Conservation (phyloP, 352 stramenopile genomes). For the Plasmopara muralis region DNA sequence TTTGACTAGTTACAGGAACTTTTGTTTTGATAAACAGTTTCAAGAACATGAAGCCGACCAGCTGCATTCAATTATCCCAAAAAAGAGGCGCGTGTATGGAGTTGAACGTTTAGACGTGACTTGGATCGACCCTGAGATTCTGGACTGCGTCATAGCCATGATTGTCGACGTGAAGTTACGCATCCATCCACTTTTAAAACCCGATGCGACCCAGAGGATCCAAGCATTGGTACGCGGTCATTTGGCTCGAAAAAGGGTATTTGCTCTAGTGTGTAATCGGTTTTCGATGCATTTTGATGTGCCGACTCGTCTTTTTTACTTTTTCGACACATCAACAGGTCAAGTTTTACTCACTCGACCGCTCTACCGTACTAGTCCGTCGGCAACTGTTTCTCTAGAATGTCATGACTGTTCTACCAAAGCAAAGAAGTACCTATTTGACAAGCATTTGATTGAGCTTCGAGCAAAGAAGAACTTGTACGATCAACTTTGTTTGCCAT, state of each 20-base stretch:
- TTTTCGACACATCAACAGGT: slow-evolving; percentile 33
- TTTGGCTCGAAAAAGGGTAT: slow-evolving; percentile 31
- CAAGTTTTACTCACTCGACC: slow-evolving; percentile 38
- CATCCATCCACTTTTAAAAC: slow-evolving; percentile 24
- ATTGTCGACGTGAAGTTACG: slow-evolving; percentile 27
- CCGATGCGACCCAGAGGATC: slow-evolving; percentile 51
- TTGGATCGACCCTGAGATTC: slow-evolving; percentile 54
- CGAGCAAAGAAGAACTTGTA: slow-evolving; percentile 40
- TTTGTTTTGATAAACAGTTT: no score
- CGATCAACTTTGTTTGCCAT: slow-evolving; percentile 16
- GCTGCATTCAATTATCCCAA: slow-evolving; percentile 31
- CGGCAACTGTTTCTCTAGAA: slow-evolving; percentile 33
- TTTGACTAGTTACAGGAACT: no score
- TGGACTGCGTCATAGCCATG: slow-evolving; percentile 42
- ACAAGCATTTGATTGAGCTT: slow-evolving; percentile 32
- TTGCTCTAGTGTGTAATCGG: slow-evolving; percentile 27
- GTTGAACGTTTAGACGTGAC: slow-evolving; percentile 45
- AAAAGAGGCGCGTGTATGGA: slow-evolving; percentile 39
- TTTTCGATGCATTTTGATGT: slow-evolving; percentile 38
- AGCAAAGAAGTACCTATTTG: slow-evolving; percentile 36
- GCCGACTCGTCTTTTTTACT: slow-evolving; percentile 52
- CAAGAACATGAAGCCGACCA: slow-evolving; percentile 4
- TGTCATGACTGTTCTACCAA: slow-evolving; percentile 39
- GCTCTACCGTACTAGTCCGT: slow-evolving; percentile 30
- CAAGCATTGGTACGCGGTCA: slow-evolving; percentile 45